phyloP scores from a whole-genome alignment of 371 early-diverging fungal genomes.

The Syncephalastrum racemosum region DNA sequence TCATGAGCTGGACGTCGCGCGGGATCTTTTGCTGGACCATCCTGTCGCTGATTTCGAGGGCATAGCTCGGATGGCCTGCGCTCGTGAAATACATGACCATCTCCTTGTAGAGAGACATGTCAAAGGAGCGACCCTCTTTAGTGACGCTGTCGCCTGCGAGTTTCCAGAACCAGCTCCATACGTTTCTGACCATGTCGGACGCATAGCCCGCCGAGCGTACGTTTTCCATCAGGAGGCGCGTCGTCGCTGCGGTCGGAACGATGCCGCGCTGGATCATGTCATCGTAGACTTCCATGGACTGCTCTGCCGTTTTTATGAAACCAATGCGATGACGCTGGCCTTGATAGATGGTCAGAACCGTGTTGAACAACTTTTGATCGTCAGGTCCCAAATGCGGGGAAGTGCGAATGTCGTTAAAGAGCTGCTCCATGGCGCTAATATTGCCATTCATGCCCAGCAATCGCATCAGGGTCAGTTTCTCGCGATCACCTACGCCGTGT shows the following conservation, averaged over 20 bases:
- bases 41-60: slow-evolving; percentile 39
- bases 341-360: slow-evolving; percentile 31
- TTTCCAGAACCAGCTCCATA: slow-evolving; percentile 41
- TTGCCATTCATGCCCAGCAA: slow-evolving; percentile 39
- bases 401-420: slow-evolving; percentile 27
- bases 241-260: slow-evolving; percentile 17
- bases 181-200: slow-evolving; percentile 23
- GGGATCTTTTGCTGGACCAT: slow-evolving; percentile 35
- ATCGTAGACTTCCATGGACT: slow-evolving; percentile 34
- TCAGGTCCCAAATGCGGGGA: slow-evolving; percentile 10
- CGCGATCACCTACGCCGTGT: slow-evolving; percentile 29
- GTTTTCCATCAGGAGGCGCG: slow-evolving; percentile 24
- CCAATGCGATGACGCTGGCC: slow-evolving; percentile 25
- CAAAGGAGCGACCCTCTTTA: slow-evolving; percentile 6
- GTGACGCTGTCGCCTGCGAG: slow-evolving; percentile 30
- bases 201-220: slow-evolving; percentile 22
- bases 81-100: slow-evolving; percentile 42
- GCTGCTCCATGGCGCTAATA: slow-evolving; percentile 35
- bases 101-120: slow-evolving; percentile 25
- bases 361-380: slow-evolving; percentile 35
- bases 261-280: slow-evolving; percentile 33
- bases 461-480: slow-evolving; percentile 38
- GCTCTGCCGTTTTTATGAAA: slow-evolving; percentile 15
- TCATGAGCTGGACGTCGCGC: slow-evolving; percentile 30
- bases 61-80: slow-evolving; percentile 39